Conservation (phyloP, 352 stramenopile species). For the Phytophthora meadii region DNA sequence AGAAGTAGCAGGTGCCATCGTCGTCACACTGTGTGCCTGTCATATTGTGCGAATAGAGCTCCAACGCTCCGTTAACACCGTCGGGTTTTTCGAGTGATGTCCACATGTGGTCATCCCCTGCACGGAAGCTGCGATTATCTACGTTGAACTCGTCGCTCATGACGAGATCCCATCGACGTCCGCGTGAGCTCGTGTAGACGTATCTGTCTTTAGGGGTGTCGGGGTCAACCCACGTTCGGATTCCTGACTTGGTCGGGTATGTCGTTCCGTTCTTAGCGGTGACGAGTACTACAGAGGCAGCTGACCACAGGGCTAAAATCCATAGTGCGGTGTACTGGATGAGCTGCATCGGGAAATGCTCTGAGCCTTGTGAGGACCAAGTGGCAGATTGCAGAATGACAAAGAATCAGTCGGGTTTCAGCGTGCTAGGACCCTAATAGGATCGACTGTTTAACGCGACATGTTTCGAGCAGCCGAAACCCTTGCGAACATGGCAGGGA, state of each 20-base stretch:
- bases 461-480: slow-evolving; percentile 20
- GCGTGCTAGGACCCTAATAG: too few species aligned
- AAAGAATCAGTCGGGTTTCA: neutral
- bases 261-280: slow-evolving; percentile 24
- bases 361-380: slow-evolving; percentile 5
- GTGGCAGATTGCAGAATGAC: slow-evolving; percentile 28
- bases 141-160: slow-evolving; percentile 83
- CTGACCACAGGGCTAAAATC: slow-evolving; percentile 18
- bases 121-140: slow-evolving; percentile 67
- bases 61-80: slow-evolving; percentile 86
- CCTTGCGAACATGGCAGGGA: slow-evolving; percentile 7
- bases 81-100: slow-evolving; percentile 71
- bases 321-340: slow-evolving; percentile 7
- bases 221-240: slow-evolving; percentile 59
- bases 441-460: slow-evolving; percentile 24
- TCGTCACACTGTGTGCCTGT: slow-evolving; percentile 53
- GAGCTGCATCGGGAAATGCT: slow-evolving; percentile 17
- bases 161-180: slow-evolving; percentile 59
- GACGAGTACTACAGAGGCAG: slow-evolving; percentile 5
- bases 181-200: slow-evolving; percentile 49
- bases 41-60: slow-evolving; percentile 93
- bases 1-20: slow-evolving; percentile 52
- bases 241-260: slow-evolving; percentile 56
- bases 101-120: slow-evolving; percentile 92
- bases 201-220: slow-evolving; percentile 49